These are phyloP conservation scores for Colletotrichum cereale DNA, from an alignment of 2,329 filamentous ascomycete genomes.

Conservation along the genomic window DNA sequence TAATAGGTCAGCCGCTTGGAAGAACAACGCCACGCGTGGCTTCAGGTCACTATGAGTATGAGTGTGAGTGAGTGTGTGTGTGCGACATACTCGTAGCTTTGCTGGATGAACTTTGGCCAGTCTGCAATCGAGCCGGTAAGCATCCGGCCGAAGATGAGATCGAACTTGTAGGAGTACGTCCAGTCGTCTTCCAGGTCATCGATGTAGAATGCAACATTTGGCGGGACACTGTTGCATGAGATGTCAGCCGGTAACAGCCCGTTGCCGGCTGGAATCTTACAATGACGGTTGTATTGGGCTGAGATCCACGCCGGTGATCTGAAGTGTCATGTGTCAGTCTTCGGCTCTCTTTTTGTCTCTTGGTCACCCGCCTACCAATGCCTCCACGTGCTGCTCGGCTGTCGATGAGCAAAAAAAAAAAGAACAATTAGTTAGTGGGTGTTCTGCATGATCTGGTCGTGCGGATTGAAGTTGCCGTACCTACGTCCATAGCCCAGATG, in stretches of 20 bases:
- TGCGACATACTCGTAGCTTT: constrained; percentile 49
- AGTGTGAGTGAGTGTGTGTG: too few species aligned
- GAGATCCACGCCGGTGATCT: constrained; percentile 57
- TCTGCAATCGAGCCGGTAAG: constrained; percentile 52
- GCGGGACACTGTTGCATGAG: constrained; percentile 55
- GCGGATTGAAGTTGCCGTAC: constrained; percentile 25
- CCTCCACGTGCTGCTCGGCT: constrained; percentile 49
- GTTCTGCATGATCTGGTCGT: not conserved
- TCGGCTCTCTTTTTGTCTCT: too few species aligned
- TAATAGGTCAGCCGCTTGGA: not conserved
- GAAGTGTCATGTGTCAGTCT: not conserved
- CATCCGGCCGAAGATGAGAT: constrained; percentile 57
- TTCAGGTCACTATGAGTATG: too few species aligned
- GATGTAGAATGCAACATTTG: constrained; percentile 62
- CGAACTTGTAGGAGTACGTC: constrained; percentile 54
- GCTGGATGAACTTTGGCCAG: constrained; percentile 52
- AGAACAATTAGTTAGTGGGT: not conserved
- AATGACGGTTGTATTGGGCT: constrained; percentile 56
- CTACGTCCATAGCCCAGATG: constrained; percentile 60
- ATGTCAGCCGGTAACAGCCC: constrained; percentile 4
- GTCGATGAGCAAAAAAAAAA: not conserved
- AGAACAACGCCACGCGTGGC: not conserved
- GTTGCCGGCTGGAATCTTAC: constrained; percentile 41
- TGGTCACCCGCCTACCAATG: constrained; percentile 42
- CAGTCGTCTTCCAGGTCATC: constrained; percentile 58